Conservation (phyloP, 768 basidiomycete genomes). For the Pleurotus ostreatus region DNA sequence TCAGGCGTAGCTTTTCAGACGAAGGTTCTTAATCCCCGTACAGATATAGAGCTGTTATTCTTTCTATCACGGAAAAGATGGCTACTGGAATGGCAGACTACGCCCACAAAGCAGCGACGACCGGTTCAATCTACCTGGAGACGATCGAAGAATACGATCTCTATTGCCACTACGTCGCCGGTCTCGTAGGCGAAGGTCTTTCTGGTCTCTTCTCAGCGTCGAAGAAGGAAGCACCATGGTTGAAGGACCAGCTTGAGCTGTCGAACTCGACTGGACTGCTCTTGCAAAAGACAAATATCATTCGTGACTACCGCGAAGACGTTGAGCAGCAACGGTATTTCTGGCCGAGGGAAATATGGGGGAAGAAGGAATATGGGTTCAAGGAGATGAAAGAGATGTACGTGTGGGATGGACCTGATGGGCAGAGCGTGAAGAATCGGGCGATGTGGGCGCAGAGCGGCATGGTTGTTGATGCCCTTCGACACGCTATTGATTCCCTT, state of each 20-base stretch:
- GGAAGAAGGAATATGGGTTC: conserved; percentile 58
- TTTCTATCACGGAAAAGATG: conserved; percentile 86
- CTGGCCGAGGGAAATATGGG: conserved; percentile 96
- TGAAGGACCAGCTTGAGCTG: conserved; percentile 80
- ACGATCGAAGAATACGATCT: conserved; percentile 88
- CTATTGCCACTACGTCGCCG: conserved; percentile 98
- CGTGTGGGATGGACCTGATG: conserved; percentile 32
- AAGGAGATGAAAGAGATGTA: conserved; percentile 66
- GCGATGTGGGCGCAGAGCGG: conserved; percentile 82
- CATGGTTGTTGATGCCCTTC: conserved; percentile 84
- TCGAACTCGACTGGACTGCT: conserved; percentile 94
- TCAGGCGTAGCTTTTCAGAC: background rate
- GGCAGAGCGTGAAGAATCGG: conserved; percentile 39
- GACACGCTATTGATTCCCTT: conserved; percentile 80
- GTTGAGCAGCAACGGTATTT: conserved; percentile 79
- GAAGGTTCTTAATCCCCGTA: conserved; percentile 6
- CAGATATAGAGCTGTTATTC: conserved; percentile 76
- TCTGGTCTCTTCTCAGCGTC: conserved; percentile 86
- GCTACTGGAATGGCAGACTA: conserved; percentile 94
- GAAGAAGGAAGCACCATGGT: conserved; percentile 70
- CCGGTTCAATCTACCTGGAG: conserved; percentile 65
- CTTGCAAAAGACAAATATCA: conserved; percentile 98
- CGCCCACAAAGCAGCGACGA: conserved; percentile 74
- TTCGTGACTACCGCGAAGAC: conserved; percentile 93
- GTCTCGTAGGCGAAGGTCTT: conserved; percentile 94